Conservation (phyloP, 345 rosid genomes). For the Boechera divaricarpa region DNA sequence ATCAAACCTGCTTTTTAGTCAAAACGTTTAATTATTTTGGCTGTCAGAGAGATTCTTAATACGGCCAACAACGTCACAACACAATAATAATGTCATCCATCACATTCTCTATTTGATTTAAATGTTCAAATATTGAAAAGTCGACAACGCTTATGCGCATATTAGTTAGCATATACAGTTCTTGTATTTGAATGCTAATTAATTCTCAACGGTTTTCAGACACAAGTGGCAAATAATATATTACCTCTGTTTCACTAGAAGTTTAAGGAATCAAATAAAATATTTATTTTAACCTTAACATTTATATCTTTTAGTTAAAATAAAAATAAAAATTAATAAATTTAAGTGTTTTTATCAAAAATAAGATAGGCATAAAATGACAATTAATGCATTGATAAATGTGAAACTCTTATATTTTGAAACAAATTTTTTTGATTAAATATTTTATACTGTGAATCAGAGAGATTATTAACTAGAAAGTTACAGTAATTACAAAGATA, state of each 20-base stretch:
- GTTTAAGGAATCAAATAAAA: too few species aligned
- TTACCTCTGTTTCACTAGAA: too few species aligned
- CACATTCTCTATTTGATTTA: conserved; percentile 25
- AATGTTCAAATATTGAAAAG: neutral
- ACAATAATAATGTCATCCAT: conserved; percentile 28
- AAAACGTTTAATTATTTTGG: neutral
- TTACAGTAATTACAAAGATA: neutral
- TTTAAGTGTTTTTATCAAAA: too few species aligned
- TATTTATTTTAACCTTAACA: too few species aligned
- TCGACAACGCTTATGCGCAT: neutral
- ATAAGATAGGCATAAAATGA: too few species aligned
- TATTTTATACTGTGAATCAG: too few species aligned
- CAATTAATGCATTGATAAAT: too few species aligned
- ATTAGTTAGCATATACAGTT: neutral
- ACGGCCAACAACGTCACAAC: conserved; percentile 24
- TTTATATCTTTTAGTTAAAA: too few species aligned
- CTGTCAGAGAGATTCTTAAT: neutral
- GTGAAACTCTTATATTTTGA: too few species aligned
- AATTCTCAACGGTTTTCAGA: conserved; percentile 26
- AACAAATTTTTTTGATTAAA: too few species aligned
- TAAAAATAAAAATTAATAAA: too few species aligned
- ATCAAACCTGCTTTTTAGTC: neutral
- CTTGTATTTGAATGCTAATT: neutral
- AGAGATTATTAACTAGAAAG: neutral
- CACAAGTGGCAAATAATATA: neutral